Percentiles rank a stretch among this genome's conserved stretches.
Conservation (phyloP, 768 basidiomycete species). For the Leccinum truebloodii region DNA sequence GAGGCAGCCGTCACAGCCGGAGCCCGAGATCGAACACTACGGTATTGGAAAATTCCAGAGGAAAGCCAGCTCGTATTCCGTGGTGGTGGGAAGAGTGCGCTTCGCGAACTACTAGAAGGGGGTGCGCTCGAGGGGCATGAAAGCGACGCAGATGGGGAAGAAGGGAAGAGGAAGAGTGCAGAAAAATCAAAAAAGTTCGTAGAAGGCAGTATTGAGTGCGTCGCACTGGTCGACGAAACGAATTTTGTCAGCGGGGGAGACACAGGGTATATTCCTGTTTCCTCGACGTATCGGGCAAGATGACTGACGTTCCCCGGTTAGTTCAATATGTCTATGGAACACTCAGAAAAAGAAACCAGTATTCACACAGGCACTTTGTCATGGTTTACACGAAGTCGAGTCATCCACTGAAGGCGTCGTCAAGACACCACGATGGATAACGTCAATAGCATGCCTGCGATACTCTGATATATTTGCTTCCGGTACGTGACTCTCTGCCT, state of each 20-base stretch:
- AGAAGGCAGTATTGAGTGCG: slow-evolving; percentile 90
- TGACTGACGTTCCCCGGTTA: slow-evolving; percentile 2
- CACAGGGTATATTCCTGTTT: slow-evolving; percentile 68
- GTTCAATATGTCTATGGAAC: slow-evolving; percentile 91
- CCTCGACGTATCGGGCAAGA: slow-evolving; percentile 1
- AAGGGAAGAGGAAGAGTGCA: slow-evolving; percentile 32
- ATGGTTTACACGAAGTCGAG: slow-evolving; percentile 74
- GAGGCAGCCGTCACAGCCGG: slow-evolving; percentile 89
- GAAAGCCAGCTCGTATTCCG: slow-evolving; percentile 95
- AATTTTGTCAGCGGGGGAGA: slow-evolving; percentile 95
- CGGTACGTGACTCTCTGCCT: slow-evolving; percentile 47
- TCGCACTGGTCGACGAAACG: slow-evolving; percentile 93
- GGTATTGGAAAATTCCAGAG: slow-evolving; percentile 96
- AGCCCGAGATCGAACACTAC: slow-evolving; percentile 84
- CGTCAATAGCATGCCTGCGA: slow-evolving; percentile 73
- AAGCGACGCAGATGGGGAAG: slow-evolving; percentile 47
- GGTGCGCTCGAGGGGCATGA: slow-evolving; percentile 59
- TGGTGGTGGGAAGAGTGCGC: slow-evolving; percentile 84
- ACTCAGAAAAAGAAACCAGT: slow-evolving; percentile 94
- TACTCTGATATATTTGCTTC: slow-evolving; percentile 93
- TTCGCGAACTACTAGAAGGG: slow-evolving; percentile 81
- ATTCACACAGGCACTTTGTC: slow-evolving; percentile 82
- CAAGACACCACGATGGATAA: slow-evolving; percentile 88
- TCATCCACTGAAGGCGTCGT: slow-evolving; percentile 77
- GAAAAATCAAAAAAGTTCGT: slow-evolving; percentile 49